phyloP scores from a whole-genome alignment of 2,329 filamentous ascomycete genomes.

The Phialophora chinensis region DNA sequence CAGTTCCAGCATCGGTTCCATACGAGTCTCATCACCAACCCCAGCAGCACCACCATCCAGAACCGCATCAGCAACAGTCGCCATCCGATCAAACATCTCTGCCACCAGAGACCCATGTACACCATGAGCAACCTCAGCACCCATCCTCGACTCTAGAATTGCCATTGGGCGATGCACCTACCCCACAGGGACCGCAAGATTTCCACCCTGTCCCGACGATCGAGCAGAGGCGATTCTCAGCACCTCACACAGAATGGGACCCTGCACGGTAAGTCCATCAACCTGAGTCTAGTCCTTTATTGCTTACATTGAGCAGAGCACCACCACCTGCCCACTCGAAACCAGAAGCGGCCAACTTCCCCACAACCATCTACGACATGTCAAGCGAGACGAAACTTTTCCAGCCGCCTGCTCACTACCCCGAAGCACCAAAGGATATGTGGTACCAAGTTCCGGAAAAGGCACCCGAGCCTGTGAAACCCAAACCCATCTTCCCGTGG shows the following conservation, averaged over 20 bases:
- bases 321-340: conserved; percentile 68
- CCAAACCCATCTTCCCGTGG: conserved; percentile 85
- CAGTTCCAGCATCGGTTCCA: background rate
- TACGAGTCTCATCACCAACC: conserved; percentile 1
- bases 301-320: conserved; percentile 56
- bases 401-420: conserved; percentile 75
- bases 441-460: conserved; percentile 77
- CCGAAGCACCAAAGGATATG: conserved; percentile 84
- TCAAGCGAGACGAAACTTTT: conserved; percentile 77
- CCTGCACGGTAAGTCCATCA: conserved; percentile 60
- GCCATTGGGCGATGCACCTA: conserved; percentile 52
- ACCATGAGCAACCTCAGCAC: conserved; percentile 24
- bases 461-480: conserved; percentile 63
- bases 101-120: conserved; percentile 22
- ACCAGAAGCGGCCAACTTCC: conserved; percentile 86
- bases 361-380: conserved; percentile 79
- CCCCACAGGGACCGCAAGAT: conserved; percentile 50
- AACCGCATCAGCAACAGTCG: conserved; percentile 14
- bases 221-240: conserved; percentile 60
- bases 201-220: conserved; percentile 52
- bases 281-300: conserved; percentile 12
- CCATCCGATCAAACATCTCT: conserved; percentile 30
- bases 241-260: conserved; percentile 68
- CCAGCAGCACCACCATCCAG: conserved; percentile 4
- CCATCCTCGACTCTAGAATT: conserved; percentile 46